A percentile compares a stretch with the other conserved stretches of the same genome.
Conservation (phyloP, 495 filamentous ascomycete species). For the Amphirosellinia nigrospora region DNA sequence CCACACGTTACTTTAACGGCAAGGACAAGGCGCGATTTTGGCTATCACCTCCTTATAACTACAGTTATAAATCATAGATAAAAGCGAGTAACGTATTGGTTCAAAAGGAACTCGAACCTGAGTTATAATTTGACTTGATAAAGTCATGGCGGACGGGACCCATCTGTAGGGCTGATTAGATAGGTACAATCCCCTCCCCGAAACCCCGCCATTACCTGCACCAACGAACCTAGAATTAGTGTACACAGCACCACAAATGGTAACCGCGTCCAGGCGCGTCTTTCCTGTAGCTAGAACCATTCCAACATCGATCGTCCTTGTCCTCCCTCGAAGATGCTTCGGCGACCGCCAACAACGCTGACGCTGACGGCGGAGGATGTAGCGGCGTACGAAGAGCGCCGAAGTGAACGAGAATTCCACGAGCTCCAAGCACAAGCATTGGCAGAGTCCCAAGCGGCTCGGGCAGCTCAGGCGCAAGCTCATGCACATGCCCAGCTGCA, state of each 20-base stretch:
- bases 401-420: slow-evolving; percentile 37
- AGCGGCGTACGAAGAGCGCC: slow-evolving; percentile 72
- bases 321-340: slow-evolving; percentile 65
- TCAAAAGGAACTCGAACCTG: not conserved
- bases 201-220: not conserved
- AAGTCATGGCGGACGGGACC: no score
- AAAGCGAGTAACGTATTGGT: no score
- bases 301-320: not conserved
- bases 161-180: slow-evolving; percentile 11
- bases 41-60: no score
- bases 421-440: slow-evolving; percentile 35
- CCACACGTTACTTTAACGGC: no score
- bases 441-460: slow-evolving; percentile 22
- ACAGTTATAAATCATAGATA: no score
- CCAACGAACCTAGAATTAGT: not conserved
- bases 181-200: not conserved
- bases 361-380: slow-evolving; percentile 80
- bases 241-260: not conserved
- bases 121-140: not conserved
- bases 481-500: slow-evolving; percentile 30
- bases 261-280: not conserved
- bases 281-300: not conserved
- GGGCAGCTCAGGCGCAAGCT: slow-evolving; percentile 35
- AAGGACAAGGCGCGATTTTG: no score
- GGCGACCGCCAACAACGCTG: slow-evolving; percentile 79